Conservation (phyloP, 1,284 basidiomycete genomes). For the Apiotrichum gracile region DNA sequence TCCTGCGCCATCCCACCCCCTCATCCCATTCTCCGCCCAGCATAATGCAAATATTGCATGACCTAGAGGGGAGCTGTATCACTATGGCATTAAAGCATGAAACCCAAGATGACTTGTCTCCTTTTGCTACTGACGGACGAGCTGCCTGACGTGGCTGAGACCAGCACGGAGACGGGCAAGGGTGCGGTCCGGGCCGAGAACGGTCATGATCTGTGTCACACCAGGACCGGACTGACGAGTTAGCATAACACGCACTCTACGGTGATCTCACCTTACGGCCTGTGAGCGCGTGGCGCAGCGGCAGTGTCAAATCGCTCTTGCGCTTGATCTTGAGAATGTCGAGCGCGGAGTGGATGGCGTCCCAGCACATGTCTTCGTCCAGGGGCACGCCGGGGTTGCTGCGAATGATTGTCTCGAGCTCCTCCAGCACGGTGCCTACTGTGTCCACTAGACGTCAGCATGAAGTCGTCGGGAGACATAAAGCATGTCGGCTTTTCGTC, state of each 20-base stretch:
- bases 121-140: background rate
- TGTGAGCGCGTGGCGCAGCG: slow-evolving; percentile 68
- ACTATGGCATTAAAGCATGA: background rate
- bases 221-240: slow-evolving; percentile 34
- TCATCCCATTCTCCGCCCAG: background rate
- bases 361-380: slow-evolving; percentile 39
- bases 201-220: slow-evolving; percentile 28
- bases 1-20: background rate
- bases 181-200: slow-evolving; percentile 24
- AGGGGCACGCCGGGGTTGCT: slow-evolving; percentile 19
- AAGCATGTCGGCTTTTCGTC: background rate
- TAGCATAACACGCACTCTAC: no score
- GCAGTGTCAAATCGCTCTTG: slow-evolving; percentile 59
- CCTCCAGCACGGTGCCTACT: background rate
- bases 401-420: slow-evolving; percentile 15
- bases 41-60: no score
- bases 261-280: slow-evolving; percentile 73
- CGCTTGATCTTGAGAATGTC: slow-evolving; percentile 48
- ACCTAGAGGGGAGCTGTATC: background rate
- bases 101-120: no score
- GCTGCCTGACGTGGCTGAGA: slow-evolving; percentile 5
- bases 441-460: background rate
- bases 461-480: background rate
- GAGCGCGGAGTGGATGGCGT: slow-evolving; percentile 52
- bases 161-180: slow-evolving; percentile 21